Conservation (phyloP, 768 basidiomycete species). For the Gymnopilus junonius region DNA sequence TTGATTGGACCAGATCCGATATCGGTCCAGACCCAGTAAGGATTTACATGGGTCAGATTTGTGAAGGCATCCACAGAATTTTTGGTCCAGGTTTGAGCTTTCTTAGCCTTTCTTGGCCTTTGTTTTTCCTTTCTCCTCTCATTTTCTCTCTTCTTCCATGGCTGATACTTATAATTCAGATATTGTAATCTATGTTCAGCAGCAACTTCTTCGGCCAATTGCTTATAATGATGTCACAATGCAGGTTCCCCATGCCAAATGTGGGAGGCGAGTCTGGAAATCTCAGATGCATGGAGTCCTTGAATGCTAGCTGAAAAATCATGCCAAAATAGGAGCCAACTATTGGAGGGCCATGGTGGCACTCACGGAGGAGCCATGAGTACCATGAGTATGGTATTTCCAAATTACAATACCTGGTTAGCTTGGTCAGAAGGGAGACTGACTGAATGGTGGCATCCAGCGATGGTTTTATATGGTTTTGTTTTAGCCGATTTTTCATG, state of each 20-base stretch:
- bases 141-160: neutral
- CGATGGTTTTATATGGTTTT: too few species aligned
- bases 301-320: neutral
- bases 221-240: neutral
- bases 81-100: neutral
- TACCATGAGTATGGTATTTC: neutral
- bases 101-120: neutral
- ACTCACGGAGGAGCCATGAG: neutral
- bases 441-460: neutral
- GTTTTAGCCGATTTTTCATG: too few species aligned
- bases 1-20: neutral
- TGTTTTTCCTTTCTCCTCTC: neutral
- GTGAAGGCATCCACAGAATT: neutral
- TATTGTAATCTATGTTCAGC: neutral
- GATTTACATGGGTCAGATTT: neutral
- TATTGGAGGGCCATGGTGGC: neutral
- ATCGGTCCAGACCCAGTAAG: neutral
- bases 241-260: neutral
- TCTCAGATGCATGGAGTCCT: neutral
- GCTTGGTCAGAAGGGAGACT: neutral
- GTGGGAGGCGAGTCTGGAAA: neutral
- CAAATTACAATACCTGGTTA: neutral
- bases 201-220: neutral
- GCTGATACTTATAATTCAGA: neutral
- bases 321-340: neutral